A percentile compares a stretch with the other conserved stretches of the same genome.
phyloP scores from a whole-genome alignment of 2,329 filamentous ascomycete species.

The Plenodomus biglobosus region DNA sequence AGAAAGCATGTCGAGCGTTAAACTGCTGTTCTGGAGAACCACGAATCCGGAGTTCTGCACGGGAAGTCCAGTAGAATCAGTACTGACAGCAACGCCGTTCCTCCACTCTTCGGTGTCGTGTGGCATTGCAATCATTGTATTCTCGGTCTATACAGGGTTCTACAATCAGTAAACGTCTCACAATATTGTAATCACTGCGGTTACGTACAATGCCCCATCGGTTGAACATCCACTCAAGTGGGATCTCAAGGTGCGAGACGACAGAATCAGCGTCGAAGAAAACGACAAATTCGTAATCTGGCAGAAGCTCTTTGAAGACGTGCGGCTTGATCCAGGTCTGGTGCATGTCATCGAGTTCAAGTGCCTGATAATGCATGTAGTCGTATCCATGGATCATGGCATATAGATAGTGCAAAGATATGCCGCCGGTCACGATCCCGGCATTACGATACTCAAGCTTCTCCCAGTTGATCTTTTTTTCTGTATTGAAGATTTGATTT shows the following conservation, averaged over 20 bases:
- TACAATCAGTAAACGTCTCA: background rate
- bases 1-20: slow-evolving; percentile 24
- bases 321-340: slow-evolving; percentile 50
- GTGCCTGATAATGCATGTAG: slow-evolving; percentile 46
- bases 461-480: slow-evolving; percentile 19
- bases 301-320: slow-evolving; percentile 42
- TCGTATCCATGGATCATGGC: slow-evolving; percentile 49
- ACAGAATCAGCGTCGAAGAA: slow-evolving; percentile 50
- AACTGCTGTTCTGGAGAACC: slow-evolving; percentile 33
- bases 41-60: slow-evolving; percentile 46
- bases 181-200: background rate
- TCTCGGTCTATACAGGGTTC: background rate
- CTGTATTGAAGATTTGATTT: slow-evolving; percentile 16
- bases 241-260: slow-evolving; percentile 47
- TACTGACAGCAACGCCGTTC: slow-evolving; percentile 17
- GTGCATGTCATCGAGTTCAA: slow-evolving; percentile 35
- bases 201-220: slow-evolving; percentile 49
- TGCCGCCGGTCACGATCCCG: slow-evolving; percentile 36
- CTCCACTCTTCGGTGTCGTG: background rate
- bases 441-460: slow-evolving; percentile 20
- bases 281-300: slow-evolving; percentile 47
- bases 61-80: slow-evolving; percentile 36
- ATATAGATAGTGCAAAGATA: slow-evolving; percentile 31
- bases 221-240: slow-evolving; percentile 53
- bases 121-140: background rate